Evolutionary conservation across 2,329 filamentous ascomycete species (phyloP), one percentile per base, ranked within the genome.

Genomic region (Metarhizium anisopliae): DNA sequence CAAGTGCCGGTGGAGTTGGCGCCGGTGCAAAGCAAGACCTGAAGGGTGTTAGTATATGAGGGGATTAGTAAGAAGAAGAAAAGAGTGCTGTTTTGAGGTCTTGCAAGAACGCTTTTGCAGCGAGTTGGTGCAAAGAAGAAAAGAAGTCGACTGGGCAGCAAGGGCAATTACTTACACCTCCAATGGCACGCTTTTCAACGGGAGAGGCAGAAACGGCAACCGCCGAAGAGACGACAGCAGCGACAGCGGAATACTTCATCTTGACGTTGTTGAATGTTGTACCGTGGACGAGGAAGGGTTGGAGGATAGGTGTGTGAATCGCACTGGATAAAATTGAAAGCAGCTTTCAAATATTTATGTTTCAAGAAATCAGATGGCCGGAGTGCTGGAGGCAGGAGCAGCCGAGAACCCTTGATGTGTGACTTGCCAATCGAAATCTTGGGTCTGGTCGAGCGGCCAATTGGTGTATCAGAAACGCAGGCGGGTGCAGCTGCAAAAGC

Each of bases 11-110:
- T 79, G 20, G 73, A 72, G 62, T 80, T 75, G 63, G 71, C 68
- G 30, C 77, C 78, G 32, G 71, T 77, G 69, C 79, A 81, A 54
- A 80, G 67, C 57, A 78, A 71, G 59, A 81, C 58, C 77, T 80
- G 56, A 6, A 47, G 18, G n/a, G 20, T 18, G 16, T 25, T 25
- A 25, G 25, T 25, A 25, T 25, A 25, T 25, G 25, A 25, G 25
- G 25, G 25, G 25, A 25, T 25, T 4, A 25, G 25, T 25, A 25
- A 25, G 25, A 25, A 4, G 4, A 25, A 25, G n/a, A n/a, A 25
- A 25, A 25, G 25, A 4, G 25, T 25, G 25, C 25, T 4, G 25
- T 25, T 25, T 25, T 25, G 25, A 25, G 25, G 25, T 4, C 3
- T 25, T 25, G 25, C 25, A 25, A 25, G 25, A 25, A 4, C 25